Evolutionary conservation across 1,284 basidiomycete species (phyloP).

Genomic region (Fistulinella cinereoalba): DNA sequence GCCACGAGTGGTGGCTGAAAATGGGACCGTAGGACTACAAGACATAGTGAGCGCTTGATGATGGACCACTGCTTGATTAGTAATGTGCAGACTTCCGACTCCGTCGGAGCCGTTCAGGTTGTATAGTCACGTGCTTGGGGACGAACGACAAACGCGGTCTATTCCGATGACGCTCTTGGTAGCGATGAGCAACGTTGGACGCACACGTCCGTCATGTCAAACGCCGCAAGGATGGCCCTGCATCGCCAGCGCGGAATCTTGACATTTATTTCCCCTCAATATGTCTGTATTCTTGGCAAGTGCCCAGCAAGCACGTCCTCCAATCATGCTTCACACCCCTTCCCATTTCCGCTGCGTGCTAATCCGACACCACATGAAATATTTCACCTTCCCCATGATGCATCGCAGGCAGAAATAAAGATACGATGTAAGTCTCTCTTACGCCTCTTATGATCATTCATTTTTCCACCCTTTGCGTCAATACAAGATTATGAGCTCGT

Average conservation of each 20-base stretch:
- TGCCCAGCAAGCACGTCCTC: slow-evolving; percentile 7
- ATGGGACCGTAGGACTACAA: too few species aligned
- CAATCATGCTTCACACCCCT: slow-evolving; percentile 18
- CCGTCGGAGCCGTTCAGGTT: too few species aligned
- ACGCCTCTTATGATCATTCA: background rate
- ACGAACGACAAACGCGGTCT: too few species aligned
- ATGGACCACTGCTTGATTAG: too few species aligned
- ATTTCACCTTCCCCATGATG: slow-evolving; percentile 46
- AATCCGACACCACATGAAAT: slow-evolving; percentile 51
- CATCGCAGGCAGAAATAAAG: slow-evolving; percentile 47
- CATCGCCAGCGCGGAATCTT: background rate
- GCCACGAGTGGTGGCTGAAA: too few species aligned
- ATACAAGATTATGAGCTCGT: slow-evolving; percentile 55
- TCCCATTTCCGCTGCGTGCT: slow-evolving; percentile 41
- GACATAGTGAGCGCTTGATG: too few species aligned
- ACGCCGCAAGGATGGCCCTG: background rate
- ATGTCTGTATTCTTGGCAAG: background rate
- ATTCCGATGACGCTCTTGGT: background rate
- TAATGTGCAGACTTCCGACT: too few species aligned
- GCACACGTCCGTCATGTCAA: background rate
- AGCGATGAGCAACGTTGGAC: too few species aligned
- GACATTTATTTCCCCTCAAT: background rate
- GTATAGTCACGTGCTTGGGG: too few species aligned
- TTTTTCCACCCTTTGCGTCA: background rate
- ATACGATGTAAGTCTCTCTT: slow-evolving; percentile 42